Base-by-base conservation (phyloP, 2,329 filamentous ascomycete species). In the Colletotrichum sp. region DNA sequence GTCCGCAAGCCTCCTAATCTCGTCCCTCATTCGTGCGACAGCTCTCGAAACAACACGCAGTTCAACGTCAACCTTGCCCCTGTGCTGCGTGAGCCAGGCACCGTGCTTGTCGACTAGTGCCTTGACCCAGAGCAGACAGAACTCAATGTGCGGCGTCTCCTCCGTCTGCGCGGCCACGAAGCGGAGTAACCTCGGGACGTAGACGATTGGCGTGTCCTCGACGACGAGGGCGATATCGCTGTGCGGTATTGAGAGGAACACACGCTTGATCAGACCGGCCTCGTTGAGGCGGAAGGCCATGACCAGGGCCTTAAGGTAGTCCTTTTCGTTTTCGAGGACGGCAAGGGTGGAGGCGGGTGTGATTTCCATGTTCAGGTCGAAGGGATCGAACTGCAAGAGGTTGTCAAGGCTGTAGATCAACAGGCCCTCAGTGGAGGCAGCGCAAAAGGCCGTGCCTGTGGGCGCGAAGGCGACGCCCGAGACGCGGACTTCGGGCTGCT, bases 241-340 rank as follows among this genome's bases (percentile, higher is more conserved):
- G 57, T 93, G 89, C 2, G 97, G 96, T 28, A 96, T 93, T 3
- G 92, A 91, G 85, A 98, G 94, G 86, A 98, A 99, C 21, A 98
- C 95, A 70, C 93, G 92, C 80, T 94, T 94, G 77, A 98, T 92
- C 63, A 99, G 89, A 26, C 93, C 92, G 6, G 92, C 90, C 83
- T 98, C 95, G 85, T 98, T 98, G 74, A 99, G 92, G 8, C 98
- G 94, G 89, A 99, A 99, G 2, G 96, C 94, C 97, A 99, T 99
- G 78, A 98, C 93, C 8, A 99, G 88, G 1, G 97, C 96, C 85
- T 97, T 98, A 78, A 99, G 91, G 84, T 95, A 98, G 82, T 98
- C 95, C 77, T 91, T 91, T 72, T 96, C 92, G 57, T 85, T 87
- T 73, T 93, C 89, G 36, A 94, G 87, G 12, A 93, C 91, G 6